Evolutionary conservation across 345 rosid species (phyloP).

Genomic region (Lumnitzera littorea): DNA sequence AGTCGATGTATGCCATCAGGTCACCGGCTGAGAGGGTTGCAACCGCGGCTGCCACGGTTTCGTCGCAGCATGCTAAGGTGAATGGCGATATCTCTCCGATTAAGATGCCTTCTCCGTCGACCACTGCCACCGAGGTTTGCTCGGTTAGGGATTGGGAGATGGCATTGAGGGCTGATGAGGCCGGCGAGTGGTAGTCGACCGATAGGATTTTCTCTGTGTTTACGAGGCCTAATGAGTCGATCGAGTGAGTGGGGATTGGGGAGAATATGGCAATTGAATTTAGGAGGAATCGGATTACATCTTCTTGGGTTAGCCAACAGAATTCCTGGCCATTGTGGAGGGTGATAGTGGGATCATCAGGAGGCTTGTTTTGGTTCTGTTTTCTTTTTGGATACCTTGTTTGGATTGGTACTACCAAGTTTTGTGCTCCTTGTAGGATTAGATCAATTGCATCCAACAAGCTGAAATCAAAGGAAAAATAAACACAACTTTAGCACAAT

Average conservation of each 20-base stretch:
- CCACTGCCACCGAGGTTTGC: conserved; percentile 73
- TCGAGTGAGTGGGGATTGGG: conserved; percentile 55
- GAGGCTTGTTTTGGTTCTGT: conserved; percentile 25
- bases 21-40: conserved; percentile 69
- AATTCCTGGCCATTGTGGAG: conserved; percentile 54
- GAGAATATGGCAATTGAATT: conserved; percentile 68
- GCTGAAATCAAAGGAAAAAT: conserved; percentile 25
- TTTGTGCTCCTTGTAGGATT: conserved; percentile 77
- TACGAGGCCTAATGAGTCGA: conserved; percentile 56
- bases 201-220: conserved; percentile 32
- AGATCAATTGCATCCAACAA: conserved; percentile 75
- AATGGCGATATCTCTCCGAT: conserved; percentile 79
- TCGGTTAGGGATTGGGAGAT: conserved; percentile 36
- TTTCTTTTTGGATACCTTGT: conserved; percentile 37
- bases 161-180: conserved; percentile 40
- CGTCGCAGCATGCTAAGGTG: conserved; percentile 57
- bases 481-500: not conserved
- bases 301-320: conserved; percentile 95
- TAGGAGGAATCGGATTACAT: conserved; percentile 67
- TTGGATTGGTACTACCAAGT: conserved; percentile 70
- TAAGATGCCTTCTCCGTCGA: conserved; percentile 42
- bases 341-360: conserved; percentile 10
- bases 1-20: conserved; percentile 78
- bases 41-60: conserved; percentile 61
- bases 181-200: conserved; percentile 58